Conservation (phyloP, 225 moss, liverwort and hornwort genomes). For the Bryoerythrophyllum caledonicum region DNA sequence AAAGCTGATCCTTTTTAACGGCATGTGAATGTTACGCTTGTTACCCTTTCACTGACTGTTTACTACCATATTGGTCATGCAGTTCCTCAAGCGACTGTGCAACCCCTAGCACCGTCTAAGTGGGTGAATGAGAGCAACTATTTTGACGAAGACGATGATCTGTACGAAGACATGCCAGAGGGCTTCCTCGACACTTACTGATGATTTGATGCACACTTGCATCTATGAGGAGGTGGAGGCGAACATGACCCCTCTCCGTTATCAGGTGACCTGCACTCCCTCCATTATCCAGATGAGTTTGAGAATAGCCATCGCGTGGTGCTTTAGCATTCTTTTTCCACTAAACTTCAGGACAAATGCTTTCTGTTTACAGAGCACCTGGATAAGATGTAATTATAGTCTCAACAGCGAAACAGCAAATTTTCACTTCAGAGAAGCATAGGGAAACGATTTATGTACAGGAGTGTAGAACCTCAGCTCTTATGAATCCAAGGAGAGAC, state of each 20-base stretch:
- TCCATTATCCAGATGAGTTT: slow-evolving; percentile 22
- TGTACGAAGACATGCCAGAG: slow-evolving; percentile 53
- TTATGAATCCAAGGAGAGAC: neutral
- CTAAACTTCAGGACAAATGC: neutral
- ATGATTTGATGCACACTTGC: slow-evolving; percentile 12
- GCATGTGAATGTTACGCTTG: neutral
- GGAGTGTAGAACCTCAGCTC: neutral
- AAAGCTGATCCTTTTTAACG: neutral
- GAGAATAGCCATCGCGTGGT: slow-evolving; percentile 7
- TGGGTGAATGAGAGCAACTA: slow-evolving; percentile 45
- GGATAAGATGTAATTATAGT: slow-evolving; percentile 37
- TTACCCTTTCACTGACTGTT: slow-evolving; percentile 8
- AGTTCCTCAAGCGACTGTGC: slow-evolving; percentile 34
- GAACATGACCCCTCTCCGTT: neutral
- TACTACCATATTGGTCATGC: slow-evolving; percentile 17
- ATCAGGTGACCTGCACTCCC: slow-evolving; percentile 25
- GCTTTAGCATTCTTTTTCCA: slow-evolving; percentile 1
- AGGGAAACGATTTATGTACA: slow-evolving; percentile 14
- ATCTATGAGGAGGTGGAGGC: slow-evolving; percentile 4
- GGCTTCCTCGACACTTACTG: slow-evolving; percentile 51
- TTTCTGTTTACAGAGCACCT: slow-evolving; percentile 16
- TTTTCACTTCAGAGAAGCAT: neutral
- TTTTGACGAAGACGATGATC: slow-evolving; percentile 44
- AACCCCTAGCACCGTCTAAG: slow-evolving; percentile 47
- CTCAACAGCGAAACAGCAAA: slow-evolving; percentile 12